Evolutionary conservation across 2,329 filamentous ascomycete genomes (phyloP).

Genomic region (Simplicillium sp.): DNA sequence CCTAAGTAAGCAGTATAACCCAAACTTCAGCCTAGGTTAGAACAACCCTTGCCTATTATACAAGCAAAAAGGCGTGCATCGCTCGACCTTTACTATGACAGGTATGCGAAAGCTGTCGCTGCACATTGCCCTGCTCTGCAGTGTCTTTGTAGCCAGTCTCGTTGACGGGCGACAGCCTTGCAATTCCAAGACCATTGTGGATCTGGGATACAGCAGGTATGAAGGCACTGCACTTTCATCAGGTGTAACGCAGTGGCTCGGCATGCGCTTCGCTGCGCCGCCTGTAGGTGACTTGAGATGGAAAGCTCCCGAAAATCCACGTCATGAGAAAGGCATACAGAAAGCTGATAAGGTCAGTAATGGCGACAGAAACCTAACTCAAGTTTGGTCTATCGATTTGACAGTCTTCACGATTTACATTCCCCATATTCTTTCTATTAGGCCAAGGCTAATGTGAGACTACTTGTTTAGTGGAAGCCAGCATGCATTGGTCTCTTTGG

Average conservation of each 20-base stretch:
- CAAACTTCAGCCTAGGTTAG: too few relatives aligned
- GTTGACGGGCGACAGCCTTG: too few relatives aligned
- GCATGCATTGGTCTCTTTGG: slow-evolving; percentile 21
- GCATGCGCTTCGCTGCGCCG: slow-evolving; percentile 64
- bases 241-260: slow-evolving; percentile 62
- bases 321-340: slow-evolving; percentile 30
- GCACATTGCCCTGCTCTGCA: too few relatives aligned
- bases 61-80: too few relatives aligned
- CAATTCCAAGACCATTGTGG: slow-evolving; percentile 30
- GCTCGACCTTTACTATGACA: too few relatives aligned
- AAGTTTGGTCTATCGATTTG: slow-evolving; percentile 1
- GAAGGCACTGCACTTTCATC: slow-evolving; percentile 42
- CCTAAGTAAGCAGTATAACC: too few relatives aligned
- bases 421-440: too few relatives aligned
- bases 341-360: slow-evolving; percentile 41
- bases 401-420: neutral
- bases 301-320: slow-evolving; percentile 55
- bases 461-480: slow-evolving; percentile 12
- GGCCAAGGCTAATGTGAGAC: too few relatives aligned
- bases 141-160: too few relatives aligned
- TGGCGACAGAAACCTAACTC: neutral
- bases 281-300: slow-evolving; percentile 60
- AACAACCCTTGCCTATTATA: too few relatives aligned
- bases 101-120: too few relatives aligned
- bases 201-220: slow-evolving; percentile 60